phyloP scores from a whole-genome alignment of 371 early-diverging fungal species.

The Mucor piriformis region DNA sequence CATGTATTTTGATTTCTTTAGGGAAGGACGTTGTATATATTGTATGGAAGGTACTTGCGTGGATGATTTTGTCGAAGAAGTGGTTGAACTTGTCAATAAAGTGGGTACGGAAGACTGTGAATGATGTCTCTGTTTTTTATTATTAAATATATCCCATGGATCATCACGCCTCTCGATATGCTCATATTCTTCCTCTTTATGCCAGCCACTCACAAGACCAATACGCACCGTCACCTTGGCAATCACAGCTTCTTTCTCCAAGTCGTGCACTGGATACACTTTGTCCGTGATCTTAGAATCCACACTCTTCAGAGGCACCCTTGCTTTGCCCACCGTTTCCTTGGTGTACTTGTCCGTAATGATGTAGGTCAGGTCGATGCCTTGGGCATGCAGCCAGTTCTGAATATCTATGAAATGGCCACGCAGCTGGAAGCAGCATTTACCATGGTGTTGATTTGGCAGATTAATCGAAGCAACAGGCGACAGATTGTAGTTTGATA shows the following conservation, averaged over 20 bases:
- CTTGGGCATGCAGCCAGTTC: conserved; percentile 37
- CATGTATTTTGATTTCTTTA: conserved; percentile 1
- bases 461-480: conserved; percentile 40
- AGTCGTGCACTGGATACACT: conserved; percentile 26
- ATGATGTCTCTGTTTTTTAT: conserved; percentile 27
- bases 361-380: conserved; percentile 25
- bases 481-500: conserved; percentile 30
- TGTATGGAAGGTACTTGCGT: conserved; percentile 9
- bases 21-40: conserved; percentile 1
- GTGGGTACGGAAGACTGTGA: conserved; percentile 27
- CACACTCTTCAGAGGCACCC: conserved; percentile 29
- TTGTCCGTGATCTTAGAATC: conserved; percentile 30
- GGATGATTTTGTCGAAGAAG: conserved; percentile 8
- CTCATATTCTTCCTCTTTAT: conserved; percentile 13
- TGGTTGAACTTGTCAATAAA: conserved; percentile 21
- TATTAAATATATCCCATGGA: conserved; percentile 16
- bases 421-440: conserved; percentile 38
- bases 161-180: not conserved
- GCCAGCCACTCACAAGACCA: conserved; percentile 50
- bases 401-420: conserved; percentile 47
- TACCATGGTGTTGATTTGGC: not conserved
- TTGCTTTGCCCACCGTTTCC: conserved; percentile 33
- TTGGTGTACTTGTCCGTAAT: conserved; percentile 33
- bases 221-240: conserved; percentile 39
- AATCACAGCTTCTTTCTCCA: conserved; percentile 26